These are phyloP conservation scores for Ascochyta rabiei DNA, from an alignment of 2,329 filamentous ascomycete genomes.

Conservation along the genomic window DNA sequence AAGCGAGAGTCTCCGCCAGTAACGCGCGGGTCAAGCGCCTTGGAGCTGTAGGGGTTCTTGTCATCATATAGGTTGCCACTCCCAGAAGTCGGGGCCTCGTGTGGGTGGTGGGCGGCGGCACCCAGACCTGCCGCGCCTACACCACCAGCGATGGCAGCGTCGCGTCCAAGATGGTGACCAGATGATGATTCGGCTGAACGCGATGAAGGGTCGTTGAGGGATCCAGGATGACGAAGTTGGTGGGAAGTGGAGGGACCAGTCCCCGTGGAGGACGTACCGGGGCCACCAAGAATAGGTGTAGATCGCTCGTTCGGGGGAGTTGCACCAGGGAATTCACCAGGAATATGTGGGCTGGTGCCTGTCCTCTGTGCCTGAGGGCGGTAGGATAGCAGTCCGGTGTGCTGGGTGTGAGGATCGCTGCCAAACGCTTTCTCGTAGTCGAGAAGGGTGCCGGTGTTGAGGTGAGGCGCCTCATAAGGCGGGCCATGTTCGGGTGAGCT, in stretches of 20 bases:
- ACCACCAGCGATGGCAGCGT: conserved; percentile 36
- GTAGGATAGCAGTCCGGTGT: conserved; percentile 11
- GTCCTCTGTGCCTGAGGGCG: conserved; percentile 33
- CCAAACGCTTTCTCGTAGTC: conserved; percentile 15
- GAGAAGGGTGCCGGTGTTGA: conserved; percentile 13
- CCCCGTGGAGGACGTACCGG: conserved; percentile 3
- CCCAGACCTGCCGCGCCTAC: conserved; percentile 32
- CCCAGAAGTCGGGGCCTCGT: conserved; percentile 18
- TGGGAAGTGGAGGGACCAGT: conserved; percentile 15
- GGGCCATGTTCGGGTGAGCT: conserved; percentile 4
- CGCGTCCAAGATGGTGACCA: conserved; percentile 34
- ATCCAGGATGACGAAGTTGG: conserved; percentile 34
- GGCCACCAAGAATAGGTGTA: conserved; percentile 28
- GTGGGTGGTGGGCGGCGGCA: conserved; percentile 21
- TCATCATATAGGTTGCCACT: conserved; percentile 24
- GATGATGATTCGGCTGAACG: conserved; percentile 17
- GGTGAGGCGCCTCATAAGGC: conserved; percentile 6
- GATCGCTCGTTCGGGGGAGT: conserved; percentile 37
- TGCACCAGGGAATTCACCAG: conserved; percentile 41
- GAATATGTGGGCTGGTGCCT: conserved; percentile 45
- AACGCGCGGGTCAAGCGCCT: conserved; percentile 37
- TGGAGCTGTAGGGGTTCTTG: conserved; percentile 35
- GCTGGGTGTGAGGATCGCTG: conserved; percentile 10
- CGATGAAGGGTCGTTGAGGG: conserved; percentile 26
- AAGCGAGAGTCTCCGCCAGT: conserved; percentile 20